Percentiles rank a stretch among this genome's conserved stretches.
These are phyloP conservation scores for Exutisphaerella laricina DNA, from an alignment of 2,329 filamentous ascomycete genomes.

Conservation along the genomic window DNA sequence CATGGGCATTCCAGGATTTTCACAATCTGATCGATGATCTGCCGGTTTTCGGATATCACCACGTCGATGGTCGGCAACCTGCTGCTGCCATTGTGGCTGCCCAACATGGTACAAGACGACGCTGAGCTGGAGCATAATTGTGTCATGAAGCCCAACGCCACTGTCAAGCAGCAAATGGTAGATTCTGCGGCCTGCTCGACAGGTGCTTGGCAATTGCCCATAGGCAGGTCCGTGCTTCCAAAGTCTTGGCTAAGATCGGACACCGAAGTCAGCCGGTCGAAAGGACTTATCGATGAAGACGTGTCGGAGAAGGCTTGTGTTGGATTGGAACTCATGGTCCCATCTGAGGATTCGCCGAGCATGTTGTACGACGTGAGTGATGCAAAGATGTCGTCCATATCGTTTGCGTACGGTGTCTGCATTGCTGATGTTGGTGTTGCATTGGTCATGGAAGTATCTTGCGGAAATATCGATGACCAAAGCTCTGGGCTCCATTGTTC, in stretches of 20 bases:
- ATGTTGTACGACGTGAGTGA: slow-evolving; percentile 1
- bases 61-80: slow-evolving; percentile 11
- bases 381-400: slow-evolving; percentile 2
- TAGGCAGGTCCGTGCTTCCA: not conserved
- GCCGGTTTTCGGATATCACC: slow-evolving; percentile 29
- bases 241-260: slow-evolving; percentile 1
- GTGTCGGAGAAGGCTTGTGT: slow-evolving; percentile 1
- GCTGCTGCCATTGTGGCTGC: not conserved
- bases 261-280: not conserved
- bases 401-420: not conserved
- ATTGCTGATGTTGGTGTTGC: not conserved
- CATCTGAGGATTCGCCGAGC: not conserved
- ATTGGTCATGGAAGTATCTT: not conserved
- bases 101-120: not conserved
- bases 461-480: not conserved
- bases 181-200: not conserved
- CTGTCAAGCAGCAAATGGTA: not conserved
- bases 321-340: not conserved
- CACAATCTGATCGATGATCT: slow-evolving; percentile 28
- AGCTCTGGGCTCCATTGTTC: slow-evolving; percentile 1
- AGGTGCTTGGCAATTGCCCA: not conserved
- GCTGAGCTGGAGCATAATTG: not conserved
- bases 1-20: slow-evolving; percentile 34
- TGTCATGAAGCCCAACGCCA: slow-evolving; percentile 1
- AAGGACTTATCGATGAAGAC: not conserved